Evolutionary conservation across 2,329 filamentous ascomycete genomes (phyloP).

Genomic region (Fusarium phyllophilum): DNA sequence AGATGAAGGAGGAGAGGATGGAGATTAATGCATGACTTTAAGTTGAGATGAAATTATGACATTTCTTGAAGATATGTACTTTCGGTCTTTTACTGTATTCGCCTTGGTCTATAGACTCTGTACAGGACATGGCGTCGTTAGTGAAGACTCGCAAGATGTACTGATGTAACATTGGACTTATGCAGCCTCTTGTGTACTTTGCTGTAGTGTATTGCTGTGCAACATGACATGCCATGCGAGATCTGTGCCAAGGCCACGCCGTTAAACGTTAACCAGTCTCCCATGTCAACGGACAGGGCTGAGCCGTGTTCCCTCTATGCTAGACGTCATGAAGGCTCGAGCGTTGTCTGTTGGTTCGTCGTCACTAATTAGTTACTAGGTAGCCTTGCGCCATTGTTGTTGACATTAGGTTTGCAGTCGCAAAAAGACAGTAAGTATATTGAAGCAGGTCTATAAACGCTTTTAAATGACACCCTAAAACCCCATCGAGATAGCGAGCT

Average conservation of each 20-base stretch:
- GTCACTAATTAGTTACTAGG: not conserved
- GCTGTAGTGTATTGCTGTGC: not conserved
- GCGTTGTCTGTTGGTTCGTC: not conserved
- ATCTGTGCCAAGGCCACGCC: constrained; percentile 12
- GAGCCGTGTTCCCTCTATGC: not conserved
- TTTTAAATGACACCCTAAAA: constrained; percentile 33
- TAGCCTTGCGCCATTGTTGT: not conserved
- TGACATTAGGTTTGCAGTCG: not conserved
- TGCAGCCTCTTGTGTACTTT: not conserved
- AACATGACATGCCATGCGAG: constrained; percentile 9
- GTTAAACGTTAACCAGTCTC: constrained; percentile 8
- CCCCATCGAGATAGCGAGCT: constrained; percentile 22
- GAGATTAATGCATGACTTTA: not conserved
- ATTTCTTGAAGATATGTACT: not conserved
- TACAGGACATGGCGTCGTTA: not conserved
- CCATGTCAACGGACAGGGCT: constrained; percentile 9
- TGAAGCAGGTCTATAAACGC: constrained; percentile 36
- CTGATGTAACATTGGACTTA: constrained; percentile 11
- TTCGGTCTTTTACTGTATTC: not conserved
- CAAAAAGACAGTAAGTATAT: constrained; percentile 11
- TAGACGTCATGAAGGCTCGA: constrained; percentile 21
- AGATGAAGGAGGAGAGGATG: not conserved
- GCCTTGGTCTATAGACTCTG: not conserved
- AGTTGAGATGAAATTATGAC: not conserved
- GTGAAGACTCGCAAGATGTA: not conserved